Percentiles rank a stretch among this genome's conserved stretches.
These are phyloP conservation scores for Pseudogymnoascus sp. DNA, from an alignment of 2,329 filamentous ascomycete species.

Conservation along the genomic window DNA sequence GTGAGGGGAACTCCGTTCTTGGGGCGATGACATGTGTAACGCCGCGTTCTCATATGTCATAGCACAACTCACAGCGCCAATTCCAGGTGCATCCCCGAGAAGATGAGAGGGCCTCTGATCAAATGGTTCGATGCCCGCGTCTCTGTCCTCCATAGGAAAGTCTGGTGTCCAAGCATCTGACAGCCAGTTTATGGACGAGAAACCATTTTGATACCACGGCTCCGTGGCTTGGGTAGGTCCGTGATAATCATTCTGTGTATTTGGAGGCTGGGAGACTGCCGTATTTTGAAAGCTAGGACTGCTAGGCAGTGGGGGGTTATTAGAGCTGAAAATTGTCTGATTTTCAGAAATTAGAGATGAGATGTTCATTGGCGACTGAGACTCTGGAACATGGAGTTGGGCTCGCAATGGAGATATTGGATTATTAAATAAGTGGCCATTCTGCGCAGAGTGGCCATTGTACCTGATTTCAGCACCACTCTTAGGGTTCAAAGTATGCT, in stretches of 20 bases:
- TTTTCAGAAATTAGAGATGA: background rate
- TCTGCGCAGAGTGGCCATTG: background rate
- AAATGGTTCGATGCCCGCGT: background rate
- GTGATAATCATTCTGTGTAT: background rate
- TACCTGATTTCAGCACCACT: background rate
- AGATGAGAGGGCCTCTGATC: background rate
- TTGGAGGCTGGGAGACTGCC: background rate
- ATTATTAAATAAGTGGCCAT: background rate
- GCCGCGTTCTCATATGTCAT: background rate
- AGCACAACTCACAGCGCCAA: background rate
- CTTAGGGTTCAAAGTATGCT: background rate
- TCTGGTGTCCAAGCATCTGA: conserved; percentile 24
- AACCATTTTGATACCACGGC: conserved; percentile 20
- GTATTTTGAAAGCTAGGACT: background rate
- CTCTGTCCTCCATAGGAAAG: conserved; percentile 15
- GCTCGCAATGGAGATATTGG: background rate
- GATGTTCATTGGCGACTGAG: conserved; percentile 11
- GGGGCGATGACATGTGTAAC: background rate
- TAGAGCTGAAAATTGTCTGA: background rate
- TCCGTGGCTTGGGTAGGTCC: background rate
- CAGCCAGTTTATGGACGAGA: conserved; percentile 26
- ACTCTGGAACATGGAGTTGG: background rate
- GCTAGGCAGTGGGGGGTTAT: background rate
- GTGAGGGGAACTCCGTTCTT: background rate
- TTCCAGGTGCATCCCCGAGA: background rate